A percentile compares a stretch with the other conserved stretches of the same genome.
These are phyloP conservation scores for Amborella trichopoda DNA, from an alignment of 164 flowering plant species.

Conservation along the genomic window DNA sequence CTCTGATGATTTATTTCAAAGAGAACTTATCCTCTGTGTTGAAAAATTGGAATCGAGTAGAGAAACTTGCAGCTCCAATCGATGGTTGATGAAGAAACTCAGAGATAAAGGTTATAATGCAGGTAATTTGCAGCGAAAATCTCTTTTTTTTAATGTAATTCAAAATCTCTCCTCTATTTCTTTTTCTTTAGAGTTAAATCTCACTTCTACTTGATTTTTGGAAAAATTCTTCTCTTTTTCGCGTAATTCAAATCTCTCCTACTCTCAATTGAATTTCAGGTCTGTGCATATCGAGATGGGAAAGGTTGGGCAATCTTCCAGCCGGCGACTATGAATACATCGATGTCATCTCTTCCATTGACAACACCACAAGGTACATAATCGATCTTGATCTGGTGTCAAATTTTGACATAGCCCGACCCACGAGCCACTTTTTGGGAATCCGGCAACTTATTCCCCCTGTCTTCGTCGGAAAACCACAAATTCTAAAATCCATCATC, in stretches of 20 bases:
- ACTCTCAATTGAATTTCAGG: too few species aligned
- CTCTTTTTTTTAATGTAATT: too few species aligned
- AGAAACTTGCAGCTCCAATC: background rate
- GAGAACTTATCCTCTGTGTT: background rate
- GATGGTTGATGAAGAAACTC: conserved; percentile 3
- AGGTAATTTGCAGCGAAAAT: too few species aligned
- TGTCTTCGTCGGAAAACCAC: conserved; percentile 31
- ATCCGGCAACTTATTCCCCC: conserved; percentile 36
- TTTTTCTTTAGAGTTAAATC: too few species aligned
- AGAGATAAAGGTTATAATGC: conserved; percentile 3
- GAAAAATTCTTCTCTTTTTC: too few species aligned
- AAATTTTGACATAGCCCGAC: conserved; percentile 70
- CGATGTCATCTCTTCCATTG: conserved; percentile 28
- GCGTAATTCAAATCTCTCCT: too few species aligned
- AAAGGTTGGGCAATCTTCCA: conserved; percentile 31
- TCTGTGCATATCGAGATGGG: conserved; percentile 29
- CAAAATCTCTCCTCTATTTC: too few species aligned
- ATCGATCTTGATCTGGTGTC: conserved; percentile 33
- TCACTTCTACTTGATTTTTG: too few species aligned
- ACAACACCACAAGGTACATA: conserved; percentile 29
- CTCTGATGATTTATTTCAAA: background rate
- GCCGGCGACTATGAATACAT: conserved; percentile 58
- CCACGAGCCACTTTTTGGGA: conserved; percentile 29
- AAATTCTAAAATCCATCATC: conserved; percentile 42
- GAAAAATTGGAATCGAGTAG: background rate